Conservation (phyloP, 2,329 filamentous ascomycete species). For the Calonectria pseudoreteaudii region DNA sequence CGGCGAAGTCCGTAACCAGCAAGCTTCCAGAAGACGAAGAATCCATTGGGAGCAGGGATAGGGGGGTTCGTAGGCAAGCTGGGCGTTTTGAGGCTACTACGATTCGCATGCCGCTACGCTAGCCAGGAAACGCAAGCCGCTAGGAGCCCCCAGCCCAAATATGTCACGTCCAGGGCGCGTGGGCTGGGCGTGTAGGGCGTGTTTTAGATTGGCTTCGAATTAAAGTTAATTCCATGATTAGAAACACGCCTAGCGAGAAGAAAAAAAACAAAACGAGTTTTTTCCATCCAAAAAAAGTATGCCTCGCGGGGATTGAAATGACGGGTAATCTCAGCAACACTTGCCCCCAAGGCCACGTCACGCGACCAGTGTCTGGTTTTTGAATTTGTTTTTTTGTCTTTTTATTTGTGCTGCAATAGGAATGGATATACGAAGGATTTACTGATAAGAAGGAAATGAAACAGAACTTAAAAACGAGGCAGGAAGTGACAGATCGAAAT, state of each 20-base stretch:
- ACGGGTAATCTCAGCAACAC: not conserved
- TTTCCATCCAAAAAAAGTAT: not conserved
- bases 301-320: not conserved
- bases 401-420: not conserved
- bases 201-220: conserved; percentile 6
- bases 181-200: not conserved
- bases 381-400: not conserved
- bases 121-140: not conserved
- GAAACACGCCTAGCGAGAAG: not conserved
- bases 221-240: not conserved
- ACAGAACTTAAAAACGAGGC: not conserved
- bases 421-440: not conserved
- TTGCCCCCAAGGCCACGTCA: not conserved
- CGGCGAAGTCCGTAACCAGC: conserved; percentile 15
- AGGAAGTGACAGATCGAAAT: not conserved
- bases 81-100: not conserved
- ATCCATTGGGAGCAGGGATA: conserved; percentile 10
- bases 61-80: not conserved
- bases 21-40: conserved; percentile 2
- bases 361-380: not conserved
- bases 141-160: not conserved
- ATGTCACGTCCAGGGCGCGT: not conserved
- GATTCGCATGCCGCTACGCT: conserved; percentile 8
- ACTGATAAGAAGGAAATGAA: not conserved
- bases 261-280: no score